A percentile compares a stretch with the other conserved stretches of the same genome.
Conservation (phyloP, 148 eudicot species). For the Arbutus unedo region DNA sequence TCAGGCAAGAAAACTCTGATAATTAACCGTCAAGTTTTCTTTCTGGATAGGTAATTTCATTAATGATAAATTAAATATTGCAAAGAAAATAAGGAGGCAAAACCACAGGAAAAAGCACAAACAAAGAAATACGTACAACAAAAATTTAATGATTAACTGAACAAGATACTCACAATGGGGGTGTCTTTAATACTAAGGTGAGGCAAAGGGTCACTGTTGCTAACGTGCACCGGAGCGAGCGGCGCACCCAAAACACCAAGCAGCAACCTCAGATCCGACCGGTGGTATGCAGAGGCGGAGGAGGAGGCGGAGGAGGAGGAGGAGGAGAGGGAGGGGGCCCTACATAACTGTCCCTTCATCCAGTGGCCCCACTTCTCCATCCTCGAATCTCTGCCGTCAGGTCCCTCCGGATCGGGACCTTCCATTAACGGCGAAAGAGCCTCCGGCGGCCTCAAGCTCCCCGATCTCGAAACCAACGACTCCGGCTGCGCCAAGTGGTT, state of each 20-base stretch:
- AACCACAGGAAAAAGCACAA: not conserved
- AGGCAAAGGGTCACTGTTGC: slow-evolving; percentile 58
- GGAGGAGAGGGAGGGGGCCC: slow-evolving; percentile 32
- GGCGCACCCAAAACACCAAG: slow-evolving; percentile 95
- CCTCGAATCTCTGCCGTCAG: slow-evolving; percentile 30
- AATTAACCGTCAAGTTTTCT: not conserved
- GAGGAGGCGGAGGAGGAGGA: slow-evolving; percentile 24
- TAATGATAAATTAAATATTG: not conserved
- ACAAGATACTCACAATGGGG: slow-evolving; percentile 68
- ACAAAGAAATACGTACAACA: not conserved
- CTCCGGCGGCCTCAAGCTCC: slow-evolving; percentile 35
- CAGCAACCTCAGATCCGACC: slow-evolving; percentile 85
- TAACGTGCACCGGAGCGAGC: slow-evolving; percentile 84
- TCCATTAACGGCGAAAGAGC: slow-evolving; percentile 47
- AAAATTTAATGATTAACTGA: not conserved
- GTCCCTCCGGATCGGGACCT: slow-evolving; percentile 40
- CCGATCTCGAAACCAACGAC: slow-evolving; percentile 29
- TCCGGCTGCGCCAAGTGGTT: slow-evolving; percentile 23
- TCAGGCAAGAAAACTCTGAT: not conserved
- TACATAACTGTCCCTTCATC: slow-evolving; percentile 38
- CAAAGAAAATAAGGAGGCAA: not conserved
- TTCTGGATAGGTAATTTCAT: not conserved
- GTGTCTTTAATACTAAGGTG: slow-evolving; percentile 82
- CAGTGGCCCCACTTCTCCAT: slow-evolving; percentile 38
- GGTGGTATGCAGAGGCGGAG: slow-evolving; percentile 29